A percentile compares a stretch with the other conserved stretches of the same genome.
Conservation (phyloP, 2,329 filamentous ascomycete genomes). For the Cladophialophora chaetospira region DNA sequence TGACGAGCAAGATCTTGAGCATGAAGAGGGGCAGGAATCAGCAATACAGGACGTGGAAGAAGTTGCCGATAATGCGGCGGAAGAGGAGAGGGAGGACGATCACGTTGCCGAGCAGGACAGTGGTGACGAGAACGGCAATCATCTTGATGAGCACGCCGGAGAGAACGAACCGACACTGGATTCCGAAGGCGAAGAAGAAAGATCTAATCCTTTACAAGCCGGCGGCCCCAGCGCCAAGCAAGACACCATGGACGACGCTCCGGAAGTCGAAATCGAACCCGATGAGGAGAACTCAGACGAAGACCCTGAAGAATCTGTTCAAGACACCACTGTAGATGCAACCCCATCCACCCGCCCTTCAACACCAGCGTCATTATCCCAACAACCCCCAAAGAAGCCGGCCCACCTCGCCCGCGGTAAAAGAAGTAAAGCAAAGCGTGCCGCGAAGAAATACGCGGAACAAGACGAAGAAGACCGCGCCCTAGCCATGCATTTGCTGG, state of each 20-base stretch:
- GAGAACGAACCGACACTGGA: constrained; percentile 31
- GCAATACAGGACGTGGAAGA: constrained; percentile 35
- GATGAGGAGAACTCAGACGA: constrained; percentile 16
- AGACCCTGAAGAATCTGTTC: constrained; percentile 1
- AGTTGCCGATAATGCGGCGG: constrained; percentile 34
- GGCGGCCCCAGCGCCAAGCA: not conserved
- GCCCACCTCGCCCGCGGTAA: constrained; percentile 31
- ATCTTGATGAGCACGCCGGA: constrained; percentile 34
- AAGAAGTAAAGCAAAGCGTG: constrained; percentile 51
- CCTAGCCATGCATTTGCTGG: constrained; percentile 83
- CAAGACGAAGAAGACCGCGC: constrained; percentile 93
- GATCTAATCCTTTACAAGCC: constrained; percentile 23
- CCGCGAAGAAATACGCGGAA: constrained; percentile 80
- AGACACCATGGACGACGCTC: constrained; percentile 38
- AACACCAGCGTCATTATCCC: constrained; percentile 26
- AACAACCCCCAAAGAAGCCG: constrained; percentile 30
- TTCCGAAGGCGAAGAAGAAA: constrained; percentile 34
- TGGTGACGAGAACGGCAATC: constrained; percentile 37
- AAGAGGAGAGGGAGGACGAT: constrained; percentile 42
- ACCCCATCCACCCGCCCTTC: constrained; percentile 26
- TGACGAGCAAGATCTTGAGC: constrained; percentile 34
- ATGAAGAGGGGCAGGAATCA: constrained; percentile 36
- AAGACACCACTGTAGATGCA: not conserved
- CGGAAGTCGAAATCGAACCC: constrained; percentile 21
- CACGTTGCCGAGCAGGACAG: constrained; percentile 40